Evolutionary conservation across 2,329 filamentous ascomycete species (phyloP).

Genomic region (Penicillium paneum): DNA sequence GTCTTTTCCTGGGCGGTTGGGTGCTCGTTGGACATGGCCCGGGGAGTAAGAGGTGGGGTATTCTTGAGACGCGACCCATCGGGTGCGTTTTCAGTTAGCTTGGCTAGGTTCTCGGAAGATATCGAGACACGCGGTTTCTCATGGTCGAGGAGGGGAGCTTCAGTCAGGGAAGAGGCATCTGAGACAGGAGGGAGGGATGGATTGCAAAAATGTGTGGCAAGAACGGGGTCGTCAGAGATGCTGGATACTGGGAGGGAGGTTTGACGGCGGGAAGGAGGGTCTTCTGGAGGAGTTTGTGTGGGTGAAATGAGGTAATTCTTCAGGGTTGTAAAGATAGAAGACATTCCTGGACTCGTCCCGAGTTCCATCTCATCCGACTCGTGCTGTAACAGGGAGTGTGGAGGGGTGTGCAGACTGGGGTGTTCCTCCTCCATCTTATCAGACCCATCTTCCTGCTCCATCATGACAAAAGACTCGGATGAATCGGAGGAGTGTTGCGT

Average conservation of each 20-base stretch:
- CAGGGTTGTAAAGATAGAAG: conserved; percentile 45
- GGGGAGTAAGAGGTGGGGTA: conserved; percentile 83
- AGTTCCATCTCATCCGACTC: conserved; percentile 43
- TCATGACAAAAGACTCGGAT: conserved; percentile 43
- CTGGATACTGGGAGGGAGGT: conserved; percentile 59
- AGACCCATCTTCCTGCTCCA: conserved; percentile 37
- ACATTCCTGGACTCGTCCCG: conserved; percentile 38
- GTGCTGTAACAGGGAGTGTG: conserved; percentile 45
- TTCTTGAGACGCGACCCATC: conserved; percentile 69
- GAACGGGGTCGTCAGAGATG: conserved; percentile 62
- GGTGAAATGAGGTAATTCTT: conserved; percentile 45
- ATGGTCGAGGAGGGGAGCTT: conserved; percentile 51
- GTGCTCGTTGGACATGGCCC: conserved; percentile 71
- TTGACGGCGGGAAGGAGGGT: conserved; percentile 42
- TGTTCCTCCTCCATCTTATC: conserved; percentile 31
- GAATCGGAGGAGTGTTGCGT: conserved; percentile 26
- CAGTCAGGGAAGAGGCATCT: conserved; percentile 45
- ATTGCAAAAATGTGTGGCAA: conserved; percentile 67
- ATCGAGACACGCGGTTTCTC: conserved; percentile 42
- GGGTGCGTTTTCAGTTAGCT: conserved; percentile 80
- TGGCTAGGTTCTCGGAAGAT: conserved; percentile 45
- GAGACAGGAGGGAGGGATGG: conserved; percentile 56
- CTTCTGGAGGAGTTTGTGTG: conserved; percentile 24
- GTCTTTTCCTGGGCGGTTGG: conserved; percentile 33
- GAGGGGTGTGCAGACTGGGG: conserved; percentile 43